A percentile compares a stretch with the other conserved stretches of the same genome.
These are phyloP conservation scores for Urochloa ruziziensis DNA, from an alignment of 176 grass and related monocot genomes.

Conservation along the genomic window DNA sequence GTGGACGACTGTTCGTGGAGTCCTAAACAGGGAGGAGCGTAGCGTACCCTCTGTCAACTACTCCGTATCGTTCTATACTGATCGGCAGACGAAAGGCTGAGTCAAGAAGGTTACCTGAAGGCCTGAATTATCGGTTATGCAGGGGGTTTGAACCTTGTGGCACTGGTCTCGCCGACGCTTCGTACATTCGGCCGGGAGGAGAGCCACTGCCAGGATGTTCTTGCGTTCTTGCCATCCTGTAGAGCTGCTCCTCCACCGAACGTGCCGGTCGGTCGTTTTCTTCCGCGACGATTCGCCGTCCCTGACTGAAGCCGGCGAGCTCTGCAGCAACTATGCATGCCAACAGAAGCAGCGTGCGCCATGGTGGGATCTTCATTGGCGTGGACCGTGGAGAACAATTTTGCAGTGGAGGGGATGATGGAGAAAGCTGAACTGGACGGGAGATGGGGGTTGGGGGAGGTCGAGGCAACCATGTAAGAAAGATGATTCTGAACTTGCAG, in stretches of 20 bases:
- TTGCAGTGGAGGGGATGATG: no score
- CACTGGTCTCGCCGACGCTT: slow-evolving; percentile 6
- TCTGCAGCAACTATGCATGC: background rate
- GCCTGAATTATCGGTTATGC: slow-evolving; percentile 10
- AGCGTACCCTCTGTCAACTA: no score
- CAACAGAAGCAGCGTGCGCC: slow-evolving; percentile 3
- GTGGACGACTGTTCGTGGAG: no score
- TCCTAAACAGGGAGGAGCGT: background rate
- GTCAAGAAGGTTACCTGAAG: no score
- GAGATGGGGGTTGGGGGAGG: background rate
- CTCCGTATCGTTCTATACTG: no score
- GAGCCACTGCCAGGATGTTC: background rate
- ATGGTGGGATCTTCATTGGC: background rate
- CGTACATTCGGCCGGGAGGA: background rate
- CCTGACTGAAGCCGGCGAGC: background rate
- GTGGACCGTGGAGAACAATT: no score
- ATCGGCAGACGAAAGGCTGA: no score
- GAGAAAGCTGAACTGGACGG: background rate
- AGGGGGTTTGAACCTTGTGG: slow-evolving; percentile 33
- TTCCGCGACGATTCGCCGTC: background rate
- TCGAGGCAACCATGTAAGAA: background rate
- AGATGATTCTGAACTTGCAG: background rate
- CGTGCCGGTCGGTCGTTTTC: background rate
- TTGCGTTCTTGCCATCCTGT: slow-evolving; percentile 1
- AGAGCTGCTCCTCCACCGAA: slow-evolving; percentile 16